These are phyloP conservation scores for Trametes gibbosa DNA, from an alignment of 768 basidiomycete species.

Conservation along the genomic window DNA sequence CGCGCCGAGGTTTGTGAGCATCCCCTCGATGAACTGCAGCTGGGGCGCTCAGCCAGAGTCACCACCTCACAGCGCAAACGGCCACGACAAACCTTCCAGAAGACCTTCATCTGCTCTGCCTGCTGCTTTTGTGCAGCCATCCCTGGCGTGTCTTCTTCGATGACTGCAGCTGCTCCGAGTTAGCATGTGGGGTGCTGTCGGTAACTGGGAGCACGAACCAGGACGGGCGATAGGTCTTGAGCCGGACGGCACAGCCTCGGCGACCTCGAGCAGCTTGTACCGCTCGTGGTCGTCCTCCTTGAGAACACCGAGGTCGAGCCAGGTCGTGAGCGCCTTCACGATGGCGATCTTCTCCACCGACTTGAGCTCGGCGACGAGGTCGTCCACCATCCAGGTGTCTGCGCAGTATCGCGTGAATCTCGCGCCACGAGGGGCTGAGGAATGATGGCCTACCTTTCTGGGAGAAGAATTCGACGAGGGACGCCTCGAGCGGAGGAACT, in stretches of 20 bases:
- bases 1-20: constrained; percentile 83
- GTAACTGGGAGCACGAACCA: neutral
- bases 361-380: constrained; percentile 62
- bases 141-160: constrained; percentile 48
- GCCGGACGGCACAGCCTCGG: constrained; percentile 43
- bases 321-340: constrained; percentile 74
- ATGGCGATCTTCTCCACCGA: constrained; percentile 61
- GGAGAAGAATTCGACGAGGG: constrained; percentile 84
- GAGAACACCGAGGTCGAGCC: constrained; percentile 81
- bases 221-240: constrained; percentile 16
- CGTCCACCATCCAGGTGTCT: constrained; percentile 74
- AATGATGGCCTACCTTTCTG: constrained; percentile 47
- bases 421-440: neutral
- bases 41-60: neutral
- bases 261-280: constrained; percentile 65
- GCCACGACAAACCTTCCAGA: constrained; percentile 73
- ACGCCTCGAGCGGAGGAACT: constrained; percentile 87
- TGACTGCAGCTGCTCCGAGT: constrained; percentile 24
- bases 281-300: constrained; percentile 60
- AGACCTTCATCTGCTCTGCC: constrained; percentile 81
- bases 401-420: neutral
- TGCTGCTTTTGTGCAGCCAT: constrained; percentile 68
- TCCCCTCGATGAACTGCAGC: constrained; percentile 87
- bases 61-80: too few species aligned
- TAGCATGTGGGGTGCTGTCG: neutral